phyloP scores from a whole-genome alignment of 345 rosid genomes.

The Brassica napus region DNA sequence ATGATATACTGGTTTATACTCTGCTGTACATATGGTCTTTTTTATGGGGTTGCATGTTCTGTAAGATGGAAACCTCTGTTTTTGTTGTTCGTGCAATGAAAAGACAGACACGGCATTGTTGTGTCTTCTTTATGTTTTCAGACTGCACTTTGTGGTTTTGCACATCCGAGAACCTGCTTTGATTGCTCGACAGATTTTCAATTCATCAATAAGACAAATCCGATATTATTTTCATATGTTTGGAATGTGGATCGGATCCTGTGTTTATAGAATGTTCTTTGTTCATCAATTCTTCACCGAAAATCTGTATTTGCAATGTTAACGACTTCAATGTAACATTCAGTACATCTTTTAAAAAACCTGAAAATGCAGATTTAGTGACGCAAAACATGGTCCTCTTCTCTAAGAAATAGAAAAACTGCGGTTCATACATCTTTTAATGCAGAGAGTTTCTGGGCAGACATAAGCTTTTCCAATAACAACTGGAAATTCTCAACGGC shows the following conservation, averaged over 20 bases:
- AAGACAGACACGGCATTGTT: neutral
- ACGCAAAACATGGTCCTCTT: neutral
- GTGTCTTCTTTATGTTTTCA: slow-evolving; percentile 6
- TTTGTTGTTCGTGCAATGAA: slow-evolving; percentile 15
- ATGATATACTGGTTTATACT: slow-evolving; percentile 18
- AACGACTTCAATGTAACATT: neutral
- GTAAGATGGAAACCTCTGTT: slow-evolving; percentile 27
- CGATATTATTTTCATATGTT: neutral
- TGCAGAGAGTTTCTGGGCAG: neutral
- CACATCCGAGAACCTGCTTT: neutral
- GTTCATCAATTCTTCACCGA: neutral
- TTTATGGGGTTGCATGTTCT: slow-evolving; percentile 27
- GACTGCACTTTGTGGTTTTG: neutral
- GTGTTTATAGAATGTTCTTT: neutral
- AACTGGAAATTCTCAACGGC: neutral
- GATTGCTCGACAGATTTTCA: neutral
- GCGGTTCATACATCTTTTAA: neutral
- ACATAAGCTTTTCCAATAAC: neutral
- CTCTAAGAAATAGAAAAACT: neutral
- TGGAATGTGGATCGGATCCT: neutral
- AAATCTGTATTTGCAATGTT: neutral
- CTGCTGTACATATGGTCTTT: slow-evolving; percentile 41
- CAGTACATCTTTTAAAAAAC: neutral
- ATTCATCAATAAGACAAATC: neutral
- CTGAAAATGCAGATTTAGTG: neutral